These are phyloP conservation scores for Xylariaceae sp. DNA, from an alignment of 2,329 filamentous ascomycete species.

Conservation along the genomic window DNA sequence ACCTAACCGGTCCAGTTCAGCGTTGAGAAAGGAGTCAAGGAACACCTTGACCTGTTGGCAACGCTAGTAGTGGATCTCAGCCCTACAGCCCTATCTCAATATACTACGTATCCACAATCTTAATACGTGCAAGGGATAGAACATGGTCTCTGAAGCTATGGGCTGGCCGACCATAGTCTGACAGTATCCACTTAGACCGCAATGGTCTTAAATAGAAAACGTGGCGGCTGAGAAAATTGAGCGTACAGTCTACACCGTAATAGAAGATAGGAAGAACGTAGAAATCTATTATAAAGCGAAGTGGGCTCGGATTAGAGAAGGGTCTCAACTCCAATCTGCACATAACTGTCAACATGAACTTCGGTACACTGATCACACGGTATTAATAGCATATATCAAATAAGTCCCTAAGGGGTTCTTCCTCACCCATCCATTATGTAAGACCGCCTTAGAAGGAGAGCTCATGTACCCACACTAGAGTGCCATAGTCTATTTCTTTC, in stretches of 20 bases:
- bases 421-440: too few species aligned
- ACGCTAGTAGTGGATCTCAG: too few species aligned
- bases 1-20: conserved; percentile 47
- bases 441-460: too few species aligned
- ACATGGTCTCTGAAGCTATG: conserved; percentile 58
- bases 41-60: too few species aligned
- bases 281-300: neutral
- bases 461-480: too few species aligned
- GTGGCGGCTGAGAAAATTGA: neutral
- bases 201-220: neutral
- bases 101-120: conserved; percentile 51
- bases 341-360: conserved; percentile 51
- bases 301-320: neutral
- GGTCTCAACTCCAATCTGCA: conserved; percentile 46
- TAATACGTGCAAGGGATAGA: conserved; percentile 47
- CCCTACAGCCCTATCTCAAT: too few species aligned
- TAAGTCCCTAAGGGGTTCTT: too few species aligned
- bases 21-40: too few species aligned
- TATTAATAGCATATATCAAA: too few species aligned
- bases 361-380: conserved; percentile 50
- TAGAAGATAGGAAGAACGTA: neutral
- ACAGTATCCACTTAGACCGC: conserved; percentile 3
- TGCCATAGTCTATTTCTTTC: too few species aligned
- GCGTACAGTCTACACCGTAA: neutral
- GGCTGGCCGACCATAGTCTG: conserved; percentile 47